Evolutionary conservation across 78 protist species (phyloP).

Genomic region (Protostelium mycophagum): DNA sequence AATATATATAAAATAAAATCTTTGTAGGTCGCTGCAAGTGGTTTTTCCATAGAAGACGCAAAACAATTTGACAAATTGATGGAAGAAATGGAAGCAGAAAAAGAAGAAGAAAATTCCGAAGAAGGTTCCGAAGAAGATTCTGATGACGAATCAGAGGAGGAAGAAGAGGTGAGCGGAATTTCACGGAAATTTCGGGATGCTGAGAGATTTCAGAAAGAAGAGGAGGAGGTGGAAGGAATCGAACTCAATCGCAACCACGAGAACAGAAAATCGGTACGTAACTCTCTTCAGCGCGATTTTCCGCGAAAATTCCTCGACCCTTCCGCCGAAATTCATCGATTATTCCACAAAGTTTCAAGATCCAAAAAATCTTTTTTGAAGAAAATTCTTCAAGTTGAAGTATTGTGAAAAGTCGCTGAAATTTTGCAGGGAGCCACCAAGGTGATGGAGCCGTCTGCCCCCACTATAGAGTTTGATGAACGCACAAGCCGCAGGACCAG

Average conservation of each 20-base stretch:
- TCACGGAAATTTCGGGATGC: too few species aligned
- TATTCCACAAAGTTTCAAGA: too few species aligned
- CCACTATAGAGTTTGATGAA: not conserved
- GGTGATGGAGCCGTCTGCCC: not conserved
- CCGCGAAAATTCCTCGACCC: too few species aligned
- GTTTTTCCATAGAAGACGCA: not conserved
- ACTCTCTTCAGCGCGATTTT: too few species aligned
- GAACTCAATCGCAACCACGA: not conserved
- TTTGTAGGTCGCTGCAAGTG: conserved; percentile 14
- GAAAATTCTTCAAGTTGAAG: too few species aligned
- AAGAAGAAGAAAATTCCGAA: conserved; percentile 13
- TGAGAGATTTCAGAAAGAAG: not conserved
- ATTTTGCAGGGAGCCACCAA: not conserved
- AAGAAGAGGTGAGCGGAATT: not conserved
- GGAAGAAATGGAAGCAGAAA: not conserved
- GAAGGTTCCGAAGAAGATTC: conserved; percentile 18
- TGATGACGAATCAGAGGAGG: not conserved
- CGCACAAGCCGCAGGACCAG: not conserved
- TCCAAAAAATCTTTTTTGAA: too few species aligned
- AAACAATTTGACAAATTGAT: not conserved
- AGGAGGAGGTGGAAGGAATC: conserved; percentile 6
- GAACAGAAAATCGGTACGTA: not conserved
- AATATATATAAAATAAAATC: conserved; percentile 10
- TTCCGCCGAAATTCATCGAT: too few species aligned
- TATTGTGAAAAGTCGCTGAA: not conserved